Base-by-base conservation (phyloP, 1,139 yeast species). In the Sugiyamaella grinbergsii region DNA sequence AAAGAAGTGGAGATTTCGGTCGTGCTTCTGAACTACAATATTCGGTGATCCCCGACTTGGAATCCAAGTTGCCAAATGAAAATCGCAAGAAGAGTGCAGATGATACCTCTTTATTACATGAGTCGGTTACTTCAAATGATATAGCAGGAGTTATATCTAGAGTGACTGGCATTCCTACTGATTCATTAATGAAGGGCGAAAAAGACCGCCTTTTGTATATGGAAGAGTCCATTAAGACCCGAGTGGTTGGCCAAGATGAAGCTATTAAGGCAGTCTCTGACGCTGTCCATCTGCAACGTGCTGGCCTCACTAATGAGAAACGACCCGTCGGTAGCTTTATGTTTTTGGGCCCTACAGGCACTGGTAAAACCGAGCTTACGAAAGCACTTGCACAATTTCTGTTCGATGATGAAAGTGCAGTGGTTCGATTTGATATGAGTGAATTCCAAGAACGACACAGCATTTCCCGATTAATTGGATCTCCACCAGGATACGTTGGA, bases 401-500 rank as follows among this genome's bases (percentile, higher is more conserved):
- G 60, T 93, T 93, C 70, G 93, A 90, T 64, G 93, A 91, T 67
- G 90, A 87, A 62, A 77, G 81, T 42, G 80, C 96, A 5, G 91
- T 93, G 24, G 81, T 90, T 29, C 77, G 98, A 59, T 91, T 93
- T 67, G 98, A 93, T 68, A 93, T 93, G 98, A 87, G 96, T 20
- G 98, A 93, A 68, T 93, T 91, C 69, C 98, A 91, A 71, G 98
- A 93, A 66, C 86, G 87, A 66, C 97, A 90, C 68, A 78, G 95
- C 0, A 82, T 91, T 10, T 85, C 96, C 36, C 79, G 97, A 58
- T 77, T 93, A 54, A 89, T 93, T 60, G 98, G 98, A 42, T 93
- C 98, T 0, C 98, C 98, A 5, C 98, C 98, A 13, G 97, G 98
- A 7, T 93, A 93, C 66, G 97, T 93, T 29, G 95, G 97, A 43